A percentile compares a stretch with the other conserved stretches of the same genome.
These are phyloP conservation scores for Komagataea norvegica DNA, from an alignment of 1,139 yeast species.

Conservation along the genomic window DNA sequence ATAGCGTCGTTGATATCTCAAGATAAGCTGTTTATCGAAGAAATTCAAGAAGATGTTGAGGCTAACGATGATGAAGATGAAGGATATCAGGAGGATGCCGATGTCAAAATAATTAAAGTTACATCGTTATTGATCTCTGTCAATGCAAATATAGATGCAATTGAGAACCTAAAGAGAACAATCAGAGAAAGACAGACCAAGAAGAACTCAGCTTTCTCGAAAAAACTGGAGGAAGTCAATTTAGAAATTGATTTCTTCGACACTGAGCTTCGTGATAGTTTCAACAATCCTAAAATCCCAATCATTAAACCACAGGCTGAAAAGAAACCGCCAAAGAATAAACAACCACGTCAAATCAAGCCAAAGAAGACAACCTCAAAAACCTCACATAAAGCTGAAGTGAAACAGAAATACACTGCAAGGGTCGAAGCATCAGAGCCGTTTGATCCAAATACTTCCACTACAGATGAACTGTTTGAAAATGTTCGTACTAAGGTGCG, in stretches of 20 bases:
- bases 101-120: not conserved
- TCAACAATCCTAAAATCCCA: conserved; percentile 9
- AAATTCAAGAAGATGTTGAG: conserved; percentile 13
- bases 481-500: conserved; percentile 9
- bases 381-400: not conserved
- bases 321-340: conserved; percentile 1
- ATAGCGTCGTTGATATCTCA: conserved; percentile 24
- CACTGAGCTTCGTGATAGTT: conserved; percentile 18
- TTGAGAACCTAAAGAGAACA: conserved; percentile 9
- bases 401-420: conserved; percentile 3
- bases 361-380: conserved; percentile 5
- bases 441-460: conserved; percentile 5
- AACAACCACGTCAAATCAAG: conserved; percentile 1
- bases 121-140: conserved; percentile 14
- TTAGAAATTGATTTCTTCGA: conserved; percentile 25
- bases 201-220: not conserved
- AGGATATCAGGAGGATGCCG: not conserved
- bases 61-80: conserved; percentile 7
- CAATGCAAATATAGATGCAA: conserved; percentile 11
- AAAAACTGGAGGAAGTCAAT: conserved; percentile 16
- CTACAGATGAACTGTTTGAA: conserved; percentile 10
- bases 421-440: conserved; percentile 6
- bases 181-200: conserved; percentile 3
- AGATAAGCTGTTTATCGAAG: conserved; percentile 21
- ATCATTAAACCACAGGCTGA: not conserved